Conservation (phyloP, 192 early-diverging fungal genomes). For the Coemansia furcata region DNA sequence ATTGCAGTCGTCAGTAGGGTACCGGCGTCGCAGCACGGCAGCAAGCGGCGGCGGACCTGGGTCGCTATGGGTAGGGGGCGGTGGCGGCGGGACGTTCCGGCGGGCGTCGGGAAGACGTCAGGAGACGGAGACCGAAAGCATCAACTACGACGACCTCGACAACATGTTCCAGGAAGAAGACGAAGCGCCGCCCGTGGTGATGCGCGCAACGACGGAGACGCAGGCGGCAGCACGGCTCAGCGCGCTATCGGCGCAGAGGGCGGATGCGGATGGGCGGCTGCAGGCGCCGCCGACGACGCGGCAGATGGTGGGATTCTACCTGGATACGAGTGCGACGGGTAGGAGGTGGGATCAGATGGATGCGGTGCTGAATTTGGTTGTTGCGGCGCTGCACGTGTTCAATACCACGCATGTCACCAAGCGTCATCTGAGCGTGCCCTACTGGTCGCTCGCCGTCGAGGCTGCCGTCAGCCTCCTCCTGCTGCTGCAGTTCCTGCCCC, state of each 20-base stretch:
- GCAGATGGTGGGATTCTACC: conserved; percentile 53
- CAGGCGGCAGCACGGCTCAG: conserved; percentile 26
- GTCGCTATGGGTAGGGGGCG: background rate
- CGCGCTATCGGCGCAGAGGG: conserved; percentile 39
- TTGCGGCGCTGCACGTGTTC: conserved; percentile 55
- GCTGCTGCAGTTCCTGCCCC: conserved; percentile 61
- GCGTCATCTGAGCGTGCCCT: conserved; percentile 48
- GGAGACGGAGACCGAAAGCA: conserved; percentile 22
- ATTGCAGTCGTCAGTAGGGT: conserved; percentile 30
- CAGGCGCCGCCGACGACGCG: conserved; percentile 46
- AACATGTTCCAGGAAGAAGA: conserved; percentile 36
- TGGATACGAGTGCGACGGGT: conserved; percentile 53
- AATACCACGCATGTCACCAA: conserved; percentile 53
- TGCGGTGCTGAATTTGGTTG: conserved; percentile 47
- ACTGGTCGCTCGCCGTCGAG: conserved; percentile 45
- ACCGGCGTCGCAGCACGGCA: conserved; percentile 36
- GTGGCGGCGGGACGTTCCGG: background rate
- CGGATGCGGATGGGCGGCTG: conserved; percentile 23
- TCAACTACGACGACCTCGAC: conserved; percentile 39
- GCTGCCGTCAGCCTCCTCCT: conserved; percentile 48
- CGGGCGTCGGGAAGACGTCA: background rate
- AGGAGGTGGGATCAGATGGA: conserved; percentile 63
- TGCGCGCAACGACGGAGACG: conserved; percentile 19
- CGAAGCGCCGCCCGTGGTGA: conserved; percentile 12
- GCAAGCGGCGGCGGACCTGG: background rate